Conservation (phyloP, 805 yeast species). For the Sporopachydermia lactativora region DNA sequence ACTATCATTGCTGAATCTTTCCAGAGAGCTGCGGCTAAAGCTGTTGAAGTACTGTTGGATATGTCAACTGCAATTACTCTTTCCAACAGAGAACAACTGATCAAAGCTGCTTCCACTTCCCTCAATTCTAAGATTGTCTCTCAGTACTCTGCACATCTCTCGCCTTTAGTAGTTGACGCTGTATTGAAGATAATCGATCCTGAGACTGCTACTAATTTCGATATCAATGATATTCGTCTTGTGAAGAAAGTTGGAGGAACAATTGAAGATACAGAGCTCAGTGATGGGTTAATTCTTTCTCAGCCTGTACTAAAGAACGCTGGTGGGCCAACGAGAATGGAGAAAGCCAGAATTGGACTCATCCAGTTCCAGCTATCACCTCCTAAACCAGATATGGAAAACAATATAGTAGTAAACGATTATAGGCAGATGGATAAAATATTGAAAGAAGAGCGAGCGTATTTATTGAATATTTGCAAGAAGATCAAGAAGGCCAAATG, state of each 20-base stretch:
- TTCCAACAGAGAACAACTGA: constrained; percentile 64
- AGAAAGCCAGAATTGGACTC: constrained; percentile 82
- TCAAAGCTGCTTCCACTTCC: constrained; percentile 91
- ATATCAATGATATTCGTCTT: constrained; percentile 74
- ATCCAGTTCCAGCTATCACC: constrained; percentile 93
- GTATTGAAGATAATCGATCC: constrained; percentile 65
- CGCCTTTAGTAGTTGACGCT: constrained; percentile 91
- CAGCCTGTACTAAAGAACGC: constrained; percentile 83
- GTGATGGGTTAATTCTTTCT: constrained; percentile 83
- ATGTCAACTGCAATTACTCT: constrained; percentile 79
- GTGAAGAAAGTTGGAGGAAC: constrained; percentile 96
- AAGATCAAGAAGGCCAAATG: constrained; percentile 95
- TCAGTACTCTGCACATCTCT: constrained; percentile 72
- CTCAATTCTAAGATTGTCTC: constrained; percentile 90
- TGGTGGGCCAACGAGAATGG: constrained; percentile 90
- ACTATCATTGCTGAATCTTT: constrained; percentile 87
- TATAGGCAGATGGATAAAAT: constrained; percentile 99
- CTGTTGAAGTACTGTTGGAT: constrained; percentile 67
- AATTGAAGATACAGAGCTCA: constrained; percentile 84
- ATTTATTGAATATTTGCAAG: constrained; percentile 86
- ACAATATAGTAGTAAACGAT: constrained; percentile 92
- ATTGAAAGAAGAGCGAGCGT: constrained; percentile 93
- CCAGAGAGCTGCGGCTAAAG: constrained; percentile 74
- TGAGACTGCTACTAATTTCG: constrained; percentile 51
- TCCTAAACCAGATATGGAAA: constrained; percentile 96